Percentiles rank a stretch among this genome's conserved stretches.
Evolutionary conservation across 1,284 basidiomycete genomes (phyloP).

Genomic region (Trametes hirsuta): DNA sequence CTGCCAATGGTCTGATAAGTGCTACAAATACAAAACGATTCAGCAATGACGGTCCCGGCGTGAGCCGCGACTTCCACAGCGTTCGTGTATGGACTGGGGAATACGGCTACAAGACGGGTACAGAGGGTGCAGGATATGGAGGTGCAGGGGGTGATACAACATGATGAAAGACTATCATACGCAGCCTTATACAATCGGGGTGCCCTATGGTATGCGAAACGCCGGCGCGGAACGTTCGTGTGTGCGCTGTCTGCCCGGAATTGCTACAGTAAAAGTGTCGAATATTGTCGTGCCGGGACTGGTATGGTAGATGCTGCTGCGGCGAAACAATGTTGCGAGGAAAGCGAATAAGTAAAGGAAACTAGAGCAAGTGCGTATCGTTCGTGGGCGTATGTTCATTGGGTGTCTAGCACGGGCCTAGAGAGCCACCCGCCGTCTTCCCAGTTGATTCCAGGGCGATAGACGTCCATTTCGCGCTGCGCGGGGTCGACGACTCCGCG

Average conservation of each 20-base stretch:
- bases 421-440: constrained; percentile 73
- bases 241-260: constrained; percentile 7
- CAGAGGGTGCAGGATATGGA: not conserved
- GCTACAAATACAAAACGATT: constrained; percentile 4
- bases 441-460: constrained; percentile 65
- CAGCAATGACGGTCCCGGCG: not conserved
- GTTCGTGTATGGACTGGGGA: constrained; percentile 10
- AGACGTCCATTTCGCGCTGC: constrained; percentile 60
- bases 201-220: constrained; percentile 6
- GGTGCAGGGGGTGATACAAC: constrained; percentile 7
- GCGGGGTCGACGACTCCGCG: constrained; percentile 58
- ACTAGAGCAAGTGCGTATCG: not conserved
- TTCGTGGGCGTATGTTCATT: not conserved
- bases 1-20: not conserved
- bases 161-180: constrained; percentile 1
- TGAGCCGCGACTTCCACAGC: not conserved
- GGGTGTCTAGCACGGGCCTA: not conserved
- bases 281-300: constrained; percentile 8
- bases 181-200: not conserved
- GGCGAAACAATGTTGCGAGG: not conserved
- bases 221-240: constrained; percentile 8
- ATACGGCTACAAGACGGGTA: constrained; percentile 5
- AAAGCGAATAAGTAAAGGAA: constrained; percentile 4
- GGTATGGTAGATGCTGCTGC: constrained; percentile 11
- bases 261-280: constrained; percentile 4